These are phyloP conservation scores for Zasmidium cellare DNA, from an alignment of 2,329 filamentous ascomycete genomes.

Conservation along the genomic window DNA sequence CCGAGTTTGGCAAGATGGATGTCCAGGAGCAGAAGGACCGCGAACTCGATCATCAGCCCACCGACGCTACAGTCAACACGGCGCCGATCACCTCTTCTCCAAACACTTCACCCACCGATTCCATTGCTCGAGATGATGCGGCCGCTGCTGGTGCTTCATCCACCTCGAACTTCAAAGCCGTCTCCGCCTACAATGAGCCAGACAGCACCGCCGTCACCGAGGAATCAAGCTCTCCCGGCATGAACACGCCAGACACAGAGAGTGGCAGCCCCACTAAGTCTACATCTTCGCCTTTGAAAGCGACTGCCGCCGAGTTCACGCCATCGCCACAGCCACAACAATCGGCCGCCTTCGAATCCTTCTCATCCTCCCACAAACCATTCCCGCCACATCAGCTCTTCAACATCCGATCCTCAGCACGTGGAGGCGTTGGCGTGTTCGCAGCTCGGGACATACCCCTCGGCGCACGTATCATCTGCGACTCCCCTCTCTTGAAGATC, in stretches of 20 bases:
- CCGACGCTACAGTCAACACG: no score
- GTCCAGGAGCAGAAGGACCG: neutral
- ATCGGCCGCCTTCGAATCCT: neutral
- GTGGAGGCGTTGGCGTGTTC: conserved; percentile 29
- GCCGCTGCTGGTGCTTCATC: no score
- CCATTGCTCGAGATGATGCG: no score
- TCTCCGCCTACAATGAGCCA: neutral
- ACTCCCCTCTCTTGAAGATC: conserved; percentile 24
- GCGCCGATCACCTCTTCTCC: neutral
- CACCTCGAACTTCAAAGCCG: neutral
- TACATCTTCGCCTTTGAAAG: neutral
- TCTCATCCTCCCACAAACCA: neutral
- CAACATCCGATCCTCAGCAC: conserved; percentile 17
- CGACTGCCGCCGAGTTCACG: neutral
- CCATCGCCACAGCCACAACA: neutral
- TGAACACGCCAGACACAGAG: neutral
- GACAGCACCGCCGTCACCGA: neutral
- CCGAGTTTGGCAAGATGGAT: neutral
- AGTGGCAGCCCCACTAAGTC: neutral
- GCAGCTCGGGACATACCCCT: conserved; percentile 21
- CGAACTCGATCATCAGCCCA: no score
- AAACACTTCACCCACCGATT: neutral
- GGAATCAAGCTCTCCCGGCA: neutral
- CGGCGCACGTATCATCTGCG: conserved; percentile 29
- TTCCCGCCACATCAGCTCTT: conserved; percentile 4